These are phyloP conservation scores for Saussurea involucrata DNA, from an alignment of 129 eudicot species.

Conservation along the genomic window DNA sequence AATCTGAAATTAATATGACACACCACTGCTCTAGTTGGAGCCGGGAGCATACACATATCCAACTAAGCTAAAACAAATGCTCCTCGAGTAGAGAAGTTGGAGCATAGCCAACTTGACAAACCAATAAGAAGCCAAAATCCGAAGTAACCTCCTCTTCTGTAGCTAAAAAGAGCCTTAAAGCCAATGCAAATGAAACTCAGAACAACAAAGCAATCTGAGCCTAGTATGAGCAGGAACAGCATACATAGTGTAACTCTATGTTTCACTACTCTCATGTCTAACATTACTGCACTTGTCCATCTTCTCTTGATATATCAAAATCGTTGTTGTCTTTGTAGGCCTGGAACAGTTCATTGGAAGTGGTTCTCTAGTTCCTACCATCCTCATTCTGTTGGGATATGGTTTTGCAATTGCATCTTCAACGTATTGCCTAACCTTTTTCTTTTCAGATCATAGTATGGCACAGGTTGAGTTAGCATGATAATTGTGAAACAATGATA, in stretches of 20 bases:
- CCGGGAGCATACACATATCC: not conserved
- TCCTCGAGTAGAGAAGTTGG: not conserved
- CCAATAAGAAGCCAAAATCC: not conserved
- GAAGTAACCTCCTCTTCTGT: not conserved
- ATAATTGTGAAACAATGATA: not conserved
- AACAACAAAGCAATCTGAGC: not conserved
- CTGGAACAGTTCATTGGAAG: conserved; percentile 87
- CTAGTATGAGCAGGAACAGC: not conserved
- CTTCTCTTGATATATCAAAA: conserved; percentile 11
- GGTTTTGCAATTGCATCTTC: conserved; percentile 95
- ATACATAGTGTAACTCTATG: too few species aligned
- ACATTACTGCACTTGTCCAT: not conserved
- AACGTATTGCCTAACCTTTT: conserved; percentile 93
- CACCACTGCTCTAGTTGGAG: not conserved
- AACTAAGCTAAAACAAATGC: not conserved
- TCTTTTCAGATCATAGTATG: conserved; percentile 91
- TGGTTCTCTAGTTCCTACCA: conserved; percentile 60
- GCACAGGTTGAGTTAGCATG: conserved; percentile 71
- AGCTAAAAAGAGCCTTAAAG: not conserved
- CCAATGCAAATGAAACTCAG: not conserved
- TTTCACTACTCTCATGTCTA: not conserved
- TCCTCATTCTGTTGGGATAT: conserved; percentile 78
- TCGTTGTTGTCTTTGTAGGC: conserved; percentile 43
- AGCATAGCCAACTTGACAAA: not conserved
- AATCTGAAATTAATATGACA: not conserved